These are phyloP conservation scores for Ogataea neopini DNA, from an alignment of 805 yeast species.

Conservation along the genomic window DNA sequence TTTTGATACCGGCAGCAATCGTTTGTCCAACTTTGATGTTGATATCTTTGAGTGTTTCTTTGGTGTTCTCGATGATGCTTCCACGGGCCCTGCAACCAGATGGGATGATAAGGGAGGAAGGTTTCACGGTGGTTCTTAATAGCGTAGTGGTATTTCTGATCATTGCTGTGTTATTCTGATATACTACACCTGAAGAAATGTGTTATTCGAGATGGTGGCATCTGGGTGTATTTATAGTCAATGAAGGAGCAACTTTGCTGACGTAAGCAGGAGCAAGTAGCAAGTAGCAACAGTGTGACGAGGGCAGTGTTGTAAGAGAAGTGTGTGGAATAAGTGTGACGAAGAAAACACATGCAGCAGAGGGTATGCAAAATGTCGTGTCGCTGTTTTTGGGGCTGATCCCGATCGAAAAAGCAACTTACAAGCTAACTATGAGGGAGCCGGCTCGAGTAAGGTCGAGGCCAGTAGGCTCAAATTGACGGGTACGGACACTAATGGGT, in stretches of 20 bases:
- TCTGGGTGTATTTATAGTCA: not conserved
- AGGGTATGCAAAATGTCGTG: too few species aligned
- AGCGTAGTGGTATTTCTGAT: too few species aligned
- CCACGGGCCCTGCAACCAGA: not conserved
- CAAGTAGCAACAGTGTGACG: not conserved
- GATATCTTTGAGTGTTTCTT: conserved; percentile 25
- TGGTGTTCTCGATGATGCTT: conserved; percentile 23
- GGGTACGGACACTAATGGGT: too few species aligned
- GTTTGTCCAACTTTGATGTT: conserved; percentile 40
- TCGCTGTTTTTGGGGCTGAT: not conserved
- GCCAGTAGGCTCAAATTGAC: too few species aligned
- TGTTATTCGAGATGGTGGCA: too few species aligned
- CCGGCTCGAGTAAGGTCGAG: not conserved
- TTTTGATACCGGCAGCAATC: conserved; percentile 42
- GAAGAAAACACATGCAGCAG: too few species aligned
- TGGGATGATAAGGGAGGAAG: not conserved
- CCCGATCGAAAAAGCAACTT: not conserved
- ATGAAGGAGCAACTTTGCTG: not conserved
- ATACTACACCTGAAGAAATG: too few species aligned
- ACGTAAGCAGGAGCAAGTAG: not conserved
- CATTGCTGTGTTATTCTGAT: too few species aligned
- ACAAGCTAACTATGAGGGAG: not conserved
- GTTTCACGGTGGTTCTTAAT: conserved; percentile 3
- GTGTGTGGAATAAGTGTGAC: too few species aligned
- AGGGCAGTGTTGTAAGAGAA: not conserved